Percentiles rank a stretch among this genome's conserved stretches.
These are phyloP conservation scores for Aspergillus cejpii DNA, from an alignment of 2,329 filamentous ascomycete genomes.

Conservation along the genomic window DNA sequence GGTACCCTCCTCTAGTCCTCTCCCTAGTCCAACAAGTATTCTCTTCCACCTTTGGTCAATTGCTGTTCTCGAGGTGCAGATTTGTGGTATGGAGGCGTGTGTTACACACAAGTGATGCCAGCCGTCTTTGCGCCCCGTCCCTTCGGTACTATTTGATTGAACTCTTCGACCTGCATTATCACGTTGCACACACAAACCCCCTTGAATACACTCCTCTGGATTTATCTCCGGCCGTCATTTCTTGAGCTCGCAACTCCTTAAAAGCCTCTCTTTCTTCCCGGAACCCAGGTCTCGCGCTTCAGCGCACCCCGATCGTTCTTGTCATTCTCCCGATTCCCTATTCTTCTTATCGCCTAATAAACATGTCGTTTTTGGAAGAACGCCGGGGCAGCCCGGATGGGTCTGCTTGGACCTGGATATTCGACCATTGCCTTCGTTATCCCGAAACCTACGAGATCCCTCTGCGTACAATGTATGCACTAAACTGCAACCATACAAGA, in stretches of 20 bases:
- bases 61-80: constrained; percentile 16
- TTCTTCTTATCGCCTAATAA: constrained; percentile 1
- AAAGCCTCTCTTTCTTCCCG: constrained; percentile 4
- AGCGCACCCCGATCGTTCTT: not conserved
- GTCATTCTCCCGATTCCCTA: not conserved
- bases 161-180: constrained; percentile 13
- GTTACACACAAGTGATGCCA: constrained; percentile 21
- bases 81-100: constrained; percentile 16
- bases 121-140: constrained; percentile 17
- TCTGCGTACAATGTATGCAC: constrained; percentile 60
- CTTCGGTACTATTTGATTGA: constrained; percentile 12
- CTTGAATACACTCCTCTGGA: not conserved
- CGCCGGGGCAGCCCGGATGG: constrained; percentile 30
- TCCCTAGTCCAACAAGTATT: constrained; percentile 13
- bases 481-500: constrained; percentile 53
- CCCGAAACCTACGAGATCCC: constrained; percentile 60
- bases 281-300: not conserved
- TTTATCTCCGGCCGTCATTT: constrained; percentile 5
- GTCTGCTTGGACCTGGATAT: constrained; percentile 47
- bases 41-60: not conserved
- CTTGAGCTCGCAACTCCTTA: constrained; percentile 6
- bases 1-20: constrained; percentile 4
- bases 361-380: constrained; percentile 16
- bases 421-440: constrained; percentile 56
- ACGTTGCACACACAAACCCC: constrained; percentile 16